Base-by-base conservation (phyloP, 139 green algal species). In the Haematococcus sp. region DNA sequence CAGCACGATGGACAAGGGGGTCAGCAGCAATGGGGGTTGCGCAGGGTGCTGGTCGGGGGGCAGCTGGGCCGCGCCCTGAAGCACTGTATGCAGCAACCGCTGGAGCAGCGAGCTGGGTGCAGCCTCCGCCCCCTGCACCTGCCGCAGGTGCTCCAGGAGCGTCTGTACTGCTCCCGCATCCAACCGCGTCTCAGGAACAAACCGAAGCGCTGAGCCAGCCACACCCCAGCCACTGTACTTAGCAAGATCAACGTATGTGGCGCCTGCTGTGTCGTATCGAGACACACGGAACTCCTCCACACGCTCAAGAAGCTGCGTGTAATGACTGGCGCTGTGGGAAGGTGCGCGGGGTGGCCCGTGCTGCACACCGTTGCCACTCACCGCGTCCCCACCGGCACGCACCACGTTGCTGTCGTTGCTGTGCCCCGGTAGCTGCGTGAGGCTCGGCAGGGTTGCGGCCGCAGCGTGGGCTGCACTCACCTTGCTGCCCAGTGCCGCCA, bases 221-320 rank as follows among this genome's bases (percentile, higher is more conserved):
- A 65, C 58, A 4, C 58, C 58, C 58, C 58, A 65, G 3, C 58
- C 58, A 9, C 28, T 19, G 58, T 65, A 65, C n/a, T 65, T 19
- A 9, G n/a, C 30, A 22, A 65, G n/a, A 3, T 65, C 58, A 3
- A 65, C 11, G 58, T 65, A 65, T 16, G 58, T 22, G 11, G 28
- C 58, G 11, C 25, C 58, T 30, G n/a, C 58, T 4, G 3, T 65
- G 58, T 30, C 58, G 25, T 65, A 34, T 11, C 58, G 7, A 9
- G 58, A 65, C 58, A 65, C 58, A 22, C 17, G n/a, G 30, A 65
- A 65, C n/a, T 65, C n/a, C 25, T 33, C 17, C 58, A 65, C 58
- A 22, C 30, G 23, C 25, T 33, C 23, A 3, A 65, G 25, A 22
- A 65, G 58, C 11, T n/a, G 23, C 4, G 17, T 9, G 58, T 40